These are phyloP conservation scores for Guyanaporus albipodus DNA, from an alignment of 768 basidiomycete species.

Conservation along the genomic window DNA sequence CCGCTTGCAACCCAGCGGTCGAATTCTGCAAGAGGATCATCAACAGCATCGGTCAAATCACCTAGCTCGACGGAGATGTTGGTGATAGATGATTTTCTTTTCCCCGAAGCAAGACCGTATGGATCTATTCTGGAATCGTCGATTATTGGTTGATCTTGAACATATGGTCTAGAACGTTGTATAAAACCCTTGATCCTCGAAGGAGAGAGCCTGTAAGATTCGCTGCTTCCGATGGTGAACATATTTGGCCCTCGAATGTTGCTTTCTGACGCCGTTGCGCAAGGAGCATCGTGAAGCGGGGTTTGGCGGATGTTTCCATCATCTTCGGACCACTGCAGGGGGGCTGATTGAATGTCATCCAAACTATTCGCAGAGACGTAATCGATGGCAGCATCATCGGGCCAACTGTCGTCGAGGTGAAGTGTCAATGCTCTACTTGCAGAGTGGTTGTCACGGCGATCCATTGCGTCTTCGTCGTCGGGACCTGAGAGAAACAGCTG, in stretches of 20 bases:
- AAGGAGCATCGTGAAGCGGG: not conserved
- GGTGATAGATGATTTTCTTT: not conserved
- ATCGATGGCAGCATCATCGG: constrained; percentile 19
- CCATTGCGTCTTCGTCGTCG: constrained; percentile 9
- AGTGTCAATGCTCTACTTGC: not conserved
- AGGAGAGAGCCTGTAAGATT: constrained; percentile 17
- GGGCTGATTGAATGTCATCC: constrained; percentile 2
- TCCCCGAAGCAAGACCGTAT: not conserved
- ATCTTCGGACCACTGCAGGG: constrained; percentile 7
- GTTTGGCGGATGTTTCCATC: constrained; percentile 4
- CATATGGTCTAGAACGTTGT: not conserved
- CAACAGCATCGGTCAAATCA: constrained; percentile 11
- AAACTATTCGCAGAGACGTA: not conserved
- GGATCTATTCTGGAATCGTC: not conserved
- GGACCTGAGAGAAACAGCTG: constrained; percentile 20
- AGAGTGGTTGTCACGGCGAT: not conserved
- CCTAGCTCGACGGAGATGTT: not conserved
- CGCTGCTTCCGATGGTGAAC: constrained; percentile 1
- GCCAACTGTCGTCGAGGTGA: constrained; percentile 28
- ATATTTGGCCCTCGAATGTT: not conserved
- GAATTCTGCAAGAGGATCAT: constrained; percentile 61
- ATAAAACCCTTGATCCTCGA: constrained; percentile 26
- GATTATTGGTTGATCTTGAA: not conserved
- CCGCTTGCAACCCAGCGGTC: constrained; percentile 68
- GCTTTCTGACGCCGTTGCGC: not conserved